A percentile compares a stretch with the other conserved stretches of the same genome.
These are phyloP conservation scores for Fusarium graminum DNA, from an alignment of 2,329 filamentous ascomycete species.

Conservation along the genomic window DNA sequence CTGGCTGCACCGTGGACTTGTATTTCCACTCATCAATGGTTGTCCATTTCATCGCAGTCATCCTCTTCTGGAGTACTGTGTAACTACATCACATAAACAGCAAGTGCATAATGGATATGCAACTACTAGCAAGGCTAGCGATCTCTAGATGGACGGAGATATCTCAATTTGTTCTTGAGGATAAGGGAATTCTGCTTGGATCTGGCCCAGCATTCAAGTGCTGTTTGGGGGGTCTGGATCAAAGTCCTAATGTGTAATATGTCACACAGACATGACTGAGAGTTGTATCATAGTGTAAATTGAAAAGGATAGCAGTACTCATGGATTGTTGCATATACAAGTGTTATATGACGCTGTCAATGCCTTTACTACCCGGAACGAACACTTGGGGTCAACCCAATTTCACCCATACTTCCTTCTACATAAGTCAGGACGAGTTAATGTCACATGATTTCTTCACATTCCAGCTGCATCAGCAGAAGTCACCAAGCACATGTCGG, in stretches of 20 bases:
- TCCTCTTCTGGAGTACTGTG: constrained; percentile 1
- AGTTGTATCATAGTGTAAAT: constrained; percentile 1
- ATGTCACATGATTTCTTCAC: constrained; percentile 26
- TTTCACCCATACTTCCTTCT: too few species aligned
- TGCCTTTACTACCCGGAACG: neutral
- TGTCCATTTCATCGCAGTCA: neutral
- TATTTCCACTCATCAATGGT: neutral
- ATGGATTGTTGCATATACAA: neutral
- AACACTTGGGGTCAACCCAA: too few species aligned
- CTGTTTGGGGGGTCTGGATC: neutral
- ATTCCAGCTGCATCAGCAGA: neutral
- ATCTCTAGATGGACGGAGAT: constrained; percentile 7
- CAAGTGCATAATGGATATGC: neutral
- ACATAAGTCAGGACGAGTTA: neutral
- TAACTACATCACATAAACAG: constrained; percentile 10
- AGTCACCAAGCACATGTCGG: neutral
- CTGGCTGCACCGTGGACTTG: neutral
- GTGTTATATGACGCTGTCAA: neutral
- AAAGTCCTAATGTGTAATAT: constrained; percentile 4
- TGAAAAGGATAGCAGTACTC: neutral
- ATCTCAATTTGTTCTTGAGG: constrained; percentile 14
- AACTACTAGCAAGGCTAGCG: constrained; percentile 3
- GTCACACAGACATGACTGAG: neutral
- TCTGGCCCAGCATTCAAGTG: constrained; percentile 6
- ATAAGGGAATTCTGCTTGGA: constrained; percentile 12